Evolutionary conservation across 768 basidiomycete species (phyloP), one percentile per base, ranked within the genome.

Genomic region (Kwoniella europaea): DNA sequence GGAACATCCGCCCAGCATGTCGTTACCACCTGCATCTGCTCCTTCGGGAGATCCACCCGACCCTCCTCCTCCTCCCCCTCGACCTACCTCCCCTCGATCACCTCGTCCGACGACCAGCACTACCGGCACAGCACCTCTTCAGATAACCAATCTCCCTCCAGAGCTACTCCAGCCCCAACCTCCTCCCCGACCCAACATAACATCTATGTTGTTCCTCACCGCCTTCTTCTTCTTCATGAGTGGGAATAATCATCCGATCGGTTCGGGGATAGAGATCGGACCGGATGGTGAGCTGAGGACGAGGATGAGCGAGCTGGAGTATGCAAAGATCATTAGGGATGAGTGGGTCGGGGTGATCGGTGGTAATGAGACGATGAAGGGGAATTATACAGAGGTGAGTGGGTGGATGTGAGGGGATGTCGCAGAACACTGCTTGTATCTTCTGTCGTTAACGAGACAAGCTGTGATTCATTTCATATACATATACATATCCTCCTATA

Each of bases 151-250:
- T 10, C 66, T 62, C 13, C 58, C 64, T 35, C 70, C 67, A 20
- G 65, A 67, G 20, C 27, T 74, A 22, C 59, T 64, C 18, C 44
- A 58, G 22, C 71, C 61, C 9, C 56, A 66, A n/a, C 76, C 69
- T 3, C 76, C 70, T 15, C 78, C 76, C 12, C 69, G 79, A 22
- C 75, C 79, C 1, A 77, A 76, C 29, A 62, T 81, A 18, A 72
- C 75, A 10, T 78, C 77, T 6, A 73, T 83, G 74, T 71, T 83
- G 56, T 79, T 83, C 72, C 65, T 83, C 57, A 80, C 81, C 0
- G 79, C 81, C 56, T 81, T 82, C 74, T 82, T 82, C 72, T 77
- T 83, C 69, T 81, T 82, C 76, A 78, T 76, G 4, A 77, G 78
- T 13, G 72, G 69, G 2, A 79, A 79, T 46, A 74, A 74, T 53